Percentiles rank a stretch among this genome's conserved stretches.
phyloP scores from a whole-genome alignment of 139 green algal genomes.

The Pseudopediastrum boryanum region DNA sequence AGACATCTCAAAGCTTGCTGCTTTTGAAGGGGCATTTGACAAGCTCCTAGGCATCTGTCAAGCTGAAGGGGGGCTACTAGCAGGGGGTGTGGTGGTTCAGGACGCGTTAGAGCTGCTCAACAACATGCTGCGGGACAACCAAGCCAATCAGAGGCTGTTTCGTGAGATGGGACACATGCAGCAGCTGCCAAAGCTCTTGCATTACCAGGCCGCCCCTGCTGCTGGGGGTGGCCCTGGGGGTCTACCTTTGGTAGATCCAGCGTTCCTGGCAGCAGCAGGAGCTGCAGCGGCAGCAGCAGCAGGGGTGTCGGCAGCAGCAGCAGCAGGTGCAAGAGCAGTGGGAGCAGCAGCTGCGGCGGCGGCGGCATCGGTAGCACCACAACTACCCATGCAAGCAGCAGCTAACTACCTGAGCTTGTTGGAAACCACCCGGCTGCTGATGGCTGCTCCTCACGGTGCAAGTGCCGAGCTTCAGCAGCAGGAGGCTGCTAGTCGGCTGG shows the following conservation, averaged over 20 bases:
- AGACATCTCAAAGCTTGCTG: slow-evolving; percentile 89
- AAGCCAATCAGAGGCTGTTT: slow-evolving; percentile 87
- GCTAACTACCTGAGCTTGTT: slow-evolving; percentile 72
- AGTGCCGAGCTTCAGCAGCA: slow-evolving; percentile 4
- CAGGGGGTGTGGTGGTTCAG: slow-evolving; percentile 78
- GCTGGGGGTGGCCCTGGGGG: neutral
- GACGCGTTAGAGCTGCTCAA: slow-evolving; percentile 90
- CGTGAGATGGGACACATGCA: slow-evolving; percentile 64
- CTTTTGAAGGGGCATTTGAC: slow-evolving; percentile 92
- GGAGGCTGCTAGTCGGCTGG: slow-evolving; percentile 39
- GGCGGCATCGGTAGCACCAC: slow-evolving; percentile 33
- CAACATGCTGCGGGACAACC: slow-evolving; percentile 82
- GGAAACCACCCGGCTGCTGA: slow-evolving; percentile 65
- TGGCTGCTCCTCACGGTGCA: slow-evolving; percentile 35
- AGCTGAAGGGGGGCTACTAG: slow-evolving; percentile 79
- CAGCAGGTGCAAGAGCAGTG: slow-evolving; percentile 8
- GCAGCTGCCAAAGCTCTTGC: slow-evolving; percentile 50
- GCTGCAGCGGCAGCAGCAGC: slow-evolving; percentile 16
- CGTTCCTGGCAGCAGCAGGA: neutral
- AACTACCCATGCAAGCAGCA: slow-evolving; percentile 57
- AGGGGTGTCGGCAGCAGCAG: slow-evolving; percentile 14
- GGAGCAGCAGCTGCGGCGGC: slow-evolving; percentile 27
- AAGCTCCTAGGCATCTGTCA: slow-evolving; percentile 38
- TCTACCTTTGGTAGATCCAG: neutral
- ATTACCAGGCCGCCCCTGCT: slow-evolving; percentile 5